Evolutionary conservation across 331 rosid species (phyloP), one percentile per base, ranked within the genome.

Genomic region (Acacia concinna): DNA sequence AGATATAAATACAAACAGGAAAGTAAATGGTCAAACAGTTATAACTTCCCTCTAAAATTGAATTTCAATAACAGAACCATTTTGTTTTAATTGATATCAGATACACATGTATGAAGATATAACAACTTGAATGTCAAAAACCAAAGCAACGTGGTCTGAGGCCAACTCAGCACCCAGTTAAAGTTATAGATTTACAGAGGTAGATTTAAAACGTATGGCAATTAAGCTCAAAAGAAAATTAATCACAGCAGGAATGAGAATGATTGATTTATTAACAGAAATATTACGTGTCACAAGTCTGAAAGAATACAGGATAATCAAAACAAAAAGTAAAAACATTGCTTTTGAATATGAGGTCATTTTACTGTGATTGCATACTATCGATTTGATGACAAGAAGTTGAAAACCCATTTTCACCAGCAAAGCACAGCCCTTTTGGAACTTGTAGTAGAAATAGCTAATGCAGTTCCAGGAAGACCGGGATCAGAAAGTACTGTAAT

Each of bases 1-100:
- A 57, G 25, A 63, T 57, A 60, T 43, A 57, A 38, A 73, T 9
- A 49, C 37, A 66, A 79, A 78, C 69, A 49, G 13, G 68, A 74
- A 74, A 68, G 60, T 14, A 41, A 64, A 78, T 44, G 64, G 30
- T 38, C 14, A 44, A 44, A 54, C 76, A 76, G 44, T 49, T 72
- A 63, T 52, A 65, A 72, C 44, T 35, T 62, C 51, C 69, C 6
- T 35, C 46, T 38, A 38, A 32, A 8, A 12, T 41, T 40, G 32
- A 67, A 67, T 40, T 40, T 68, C 52, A 23, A 68, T 15, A 71
- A 57, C 66, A 27, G 54, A 71, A 72, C 57, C 35, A 25, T 34
- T 43, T 9, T 40, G 10, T 27, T 69, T 70, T 69, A 68, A 76
- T 47, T 44, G 70, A 44, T 32, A 56, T 64, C 38, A 70, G 40